phyloP scores from a whole-genome alignment of 2,329 filamentous ascomycete genomes.

The Ascochyta rabiei region DNA sequence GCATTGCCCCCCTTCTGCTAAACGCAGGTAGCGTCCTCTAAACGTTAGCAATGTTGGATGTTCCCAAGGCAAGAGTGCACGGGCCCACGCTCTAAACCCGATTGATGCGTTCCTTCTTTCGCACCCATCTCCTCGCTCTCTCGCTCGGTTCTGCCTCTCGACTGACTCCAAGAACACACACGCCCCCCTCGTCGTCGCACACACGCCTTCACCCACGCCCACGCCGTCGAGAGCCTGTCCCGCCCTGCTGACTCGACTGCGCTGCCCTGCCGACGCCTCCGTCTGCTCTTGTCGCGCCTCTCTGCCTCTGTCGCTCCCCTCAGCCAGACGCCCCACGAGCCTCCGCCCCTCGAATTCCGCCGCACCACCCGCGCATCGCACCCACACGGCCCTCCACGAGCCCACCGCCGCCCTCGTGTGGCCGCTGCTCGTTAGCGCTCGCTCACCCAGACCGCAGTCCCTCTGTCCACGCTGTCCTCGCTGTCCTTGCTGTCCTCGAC shows the following conservation, averaged over 20 bases:
- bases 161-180: conserved; percentile 30
- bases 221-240: conserved; percentile 17
- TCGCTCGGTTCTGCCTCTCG: conserved; percentile 18
- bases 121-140: conserved; percentile 18
- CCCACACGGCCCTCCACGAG: conserved; percentile 19
- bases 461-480: conserved; percentile 27
- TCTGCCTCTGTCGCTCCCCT: conserved; percentile 35
- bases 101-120: conserved; percentile 20
- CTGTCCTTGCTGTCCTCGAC: conserved; percentile 24
- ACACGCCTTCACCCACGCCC: conserved; percentile 19
- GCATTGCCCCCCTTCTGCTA: conserved; percentile 23
- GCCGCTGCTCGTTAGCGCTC: conserved; percentile 21
- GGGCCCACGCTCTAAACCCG: conserved; percentile 20
- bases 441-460: conserved; percentile 27
- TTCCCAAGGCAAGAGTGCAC: conserved; percentile 19
- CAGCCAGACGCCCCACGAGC: conserved; percentile 32
- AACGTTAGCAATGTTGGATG: conserved; percentile 13
- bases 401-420: conserved; percentile 27
- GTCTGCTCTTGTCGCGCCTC: conserved; percentile 28
- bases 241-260: conserved; percentile 24
- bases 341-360: conserved; percentile 31
- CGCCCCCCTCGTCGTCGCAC: conserved; percentile 21
- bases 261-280: conserved; percentile 20
- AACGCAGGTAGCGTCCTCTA: conserved; percentile 24
- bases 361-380: conserved; percentile 35